Evolutionary conservation across 225 moss, liverwort and hornwort genomes (phyloP).

Genomic region (Takakia lepidozioides): DNA sequence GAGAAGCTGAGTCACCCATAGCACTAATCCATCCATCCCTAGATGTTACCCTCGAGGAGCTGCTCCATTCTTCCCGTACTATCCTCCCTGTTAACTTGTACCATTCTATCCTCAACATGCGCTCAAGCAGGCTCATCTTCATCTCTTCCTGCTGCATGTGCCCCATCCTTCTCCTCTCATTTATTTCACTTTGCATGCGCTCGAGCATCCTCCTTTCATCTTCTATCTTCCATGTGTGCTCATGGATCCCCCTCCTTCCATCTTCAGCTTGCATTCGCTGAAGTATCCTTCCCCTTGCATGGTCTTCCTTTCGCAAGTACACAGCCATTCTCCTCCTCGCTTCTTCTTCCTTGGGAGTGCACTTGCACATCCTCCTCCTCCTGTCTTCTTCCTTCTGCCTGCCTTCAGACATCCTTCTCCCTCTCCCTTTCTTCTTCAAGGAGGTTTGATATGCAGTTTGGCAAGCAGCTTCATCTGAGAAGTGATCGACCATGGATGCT

Average conservation of each 20-base stretch:
- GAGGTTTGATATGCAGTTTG: not conserved
- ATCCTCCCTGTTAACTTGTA: not conserved
- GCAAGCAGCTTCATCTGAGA: too few relatives aligned
- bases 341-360: not conserved
- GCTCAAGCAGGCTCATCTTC: too few relatives aligned
- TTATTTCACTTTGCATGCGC: not conserved
- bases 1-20: not conserved
- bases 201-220: not conserved
- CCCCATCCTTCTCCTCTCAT: too few relatives aligned
- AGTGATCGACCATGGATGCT: not conserved
- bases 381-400: not conserved
- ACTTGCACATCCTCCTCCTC: not conserved
- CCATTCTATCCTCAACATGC: too few relatives aligned
- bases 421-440: not conserved
- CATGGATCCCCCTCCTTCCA: not conserved
- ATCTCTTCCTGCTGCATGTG: too few relatives aligned
- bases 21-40: not conserved
- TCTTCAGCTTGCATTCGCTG: not conserved
- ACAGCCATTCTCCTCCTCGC: not conserved
- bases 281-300: not conserved
- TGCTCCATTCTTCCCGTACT: not conserved
- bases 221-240: not conserved
- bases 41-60: not conserved
- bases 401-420: not conserved
- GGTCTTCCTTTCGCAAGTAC: not conserved